Base-by-base conservation (phyloP, 2,329 filamentous ascomycete genomes). In the Apiospora phragmitis region DNA sequence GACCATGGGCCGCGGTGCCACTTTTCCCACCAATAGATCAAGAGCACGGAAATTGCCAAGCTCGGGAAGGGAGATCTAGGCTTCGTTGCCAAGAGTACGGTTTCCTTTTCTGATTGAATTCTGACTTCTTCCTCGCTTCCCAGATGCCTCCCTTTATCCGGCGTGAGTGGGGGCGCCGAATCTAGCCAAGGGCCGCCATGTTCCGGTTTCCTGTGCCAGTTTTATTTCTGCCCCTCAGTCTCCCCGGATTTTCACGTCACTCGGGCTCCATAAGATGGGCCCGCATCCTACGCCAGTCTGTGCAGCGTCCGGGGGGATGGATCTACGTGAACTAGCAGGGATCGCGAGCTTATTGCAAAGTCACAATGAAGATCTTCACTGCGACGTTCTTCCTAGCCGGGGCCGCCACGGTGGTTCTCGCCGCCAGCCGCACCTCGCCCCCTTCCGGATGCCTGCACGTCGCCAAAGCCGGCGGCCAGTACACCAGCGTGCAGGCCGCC, bases 391-490 rank as follows among this genome's bases (percentile, higher is more conserved):
- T 70, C 32, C 11, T 62, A 9, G 42, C 35, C 42, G 38, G 65
- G n/a, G n/a, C n/a, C 47, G 69, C 67, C 0, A 42, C 67, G 18
- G 49, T 65, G 69, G 74, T 72, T 68, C 70, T 80, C 12, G 81
- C 80, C 6, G 78, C 75, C 0, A 77, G 77, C 68, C 80, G 81
- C 26, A 83, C 80, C 14, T 77, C 76, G 9, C 76, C 81, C 0
- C 88, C 88, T 2, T 75, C 81, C 3, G 87, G 87, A 35, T 87
- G 87, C 68, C 79, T 89, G 4, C 81, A 84, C 2, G 88, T 89
- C 1, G 79, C 79, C 26, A 81, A 80, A 75, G 78, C 76, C 43
- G 75, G 86, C 77, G 71, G 81, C 59, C 75, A 74, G 42, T 82
- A 79, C 72, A 76, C 76, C 69, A 79, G 75, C 18, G 81, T 91